Evolutionary conservation across 345 rosid species (phyloP).

Genomic region (Rhodamnia rubescens): DNA sequence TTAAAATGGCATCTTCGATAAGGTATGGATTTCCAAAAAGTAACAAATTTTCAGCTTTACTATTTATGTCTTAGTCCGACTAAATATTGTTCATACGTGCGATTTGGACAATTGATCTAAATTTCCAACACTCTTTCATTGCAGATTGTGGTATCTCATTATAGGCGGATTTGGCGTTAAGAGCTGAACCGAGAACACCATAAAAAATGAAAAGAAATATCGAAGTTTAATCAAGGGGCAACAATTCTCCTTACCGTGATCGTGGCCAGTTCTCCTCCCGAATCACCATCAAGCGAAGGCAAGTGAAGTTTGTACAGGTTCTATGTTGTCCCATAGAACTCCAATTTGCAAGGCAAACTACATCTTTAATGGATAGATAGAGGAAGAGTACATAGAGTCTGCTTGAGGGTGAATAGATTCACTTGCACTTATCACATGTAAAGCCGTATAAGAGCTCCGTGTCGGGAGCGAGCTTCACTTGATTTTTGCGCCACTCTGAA

Average conservation of each 20-base stretch:
- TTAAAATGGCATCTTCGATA: rapidly evolving
- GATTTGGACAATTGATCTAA: neutral
- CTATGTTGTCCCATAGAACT: neutral
- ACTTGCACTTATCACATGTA: neutral
- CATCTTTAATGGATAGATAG: neutral
- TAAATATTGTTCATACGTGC: neutral
- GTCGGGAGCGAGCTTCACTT: neutral
- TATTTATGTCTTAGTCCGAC: neutral
- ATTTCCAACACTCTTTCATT: neutral
- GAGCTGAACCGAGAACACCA: neutral
- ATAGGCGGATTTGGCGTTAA: neutral
- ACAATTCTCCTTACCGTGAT: neutral
- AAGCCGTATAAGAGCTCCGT: neutral
- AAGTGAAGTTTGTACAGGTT: neutral
- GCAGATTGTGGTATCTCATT: neutral
- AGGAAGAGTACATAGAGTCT: neutral
- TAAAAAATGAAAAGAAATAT: too few relatives aligned
- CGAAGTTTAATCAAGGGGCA: too few relatives aligned
- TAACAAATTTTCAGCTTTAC: neutral
- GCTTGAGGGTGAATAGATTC: neutral
- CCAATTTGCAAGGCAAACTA: neutral
- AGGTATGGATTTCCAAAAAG: neutral
- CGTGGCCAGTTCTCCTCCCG: neutral
- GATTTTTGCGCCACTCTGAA: neutral
- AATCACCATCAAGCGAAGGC: neutral